A percentile compares a stretch with the other conserved stretches of the same genome.
Conservation (phyloP, 805 yeast species). For the Nakazawaea populi region DNA sequence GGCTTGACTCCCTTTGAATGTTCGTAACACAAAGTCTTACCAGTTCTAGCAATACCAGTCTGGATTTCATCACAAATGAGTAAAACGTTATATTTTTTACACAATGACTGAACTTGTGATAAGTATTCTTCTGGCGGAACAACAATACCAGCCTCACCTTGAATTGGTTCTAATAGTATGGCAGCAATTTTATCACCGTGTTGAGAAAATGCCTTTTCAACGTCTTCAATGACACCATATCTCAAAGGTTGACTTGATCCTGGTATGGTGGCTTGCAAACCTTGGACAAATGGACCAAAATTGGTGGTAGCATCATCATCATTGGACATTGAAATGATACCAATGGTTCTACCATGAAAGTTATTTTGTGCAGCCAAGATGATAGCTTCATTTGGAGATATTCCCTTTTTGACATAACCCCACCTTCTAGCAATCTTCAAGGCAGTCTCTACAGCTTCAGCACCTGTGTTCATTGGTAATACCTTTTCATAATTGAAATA, state of each 20-base stretch:
- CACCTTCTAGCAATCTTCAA: conserved; percentile 93
- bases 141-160: conserved; percentile 97
- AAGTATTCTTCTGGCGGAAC: conserved; percentile 87
- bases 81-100: conserved; percentile 79
- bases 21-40: conserved; percentile 87
- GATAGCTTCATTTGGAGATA: conserved; percentile 78
- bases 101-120: conserved; percentile 61
- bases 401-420: conserved; percentile 88
- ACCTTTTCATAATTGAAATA: conserved; percentile 89
- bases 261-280: conserved; percentile 82
- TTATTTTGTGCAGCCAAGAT: conserved; percentile 83
- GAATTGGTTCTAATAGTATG: conserved; percentile 88
- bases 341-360: conserved; percentile 95
- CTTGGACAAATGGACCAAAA: conserved; percentile 84
- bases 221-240: conserved; percentile 82
- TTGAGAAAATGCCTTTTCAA: conserved; percentile 70
- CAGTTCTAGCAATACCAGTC: conserved; percentile 97
- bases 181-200: conserved; percentile 92
- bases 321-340: conserved; percentile 93
- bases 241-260: conserved; percentile 64
- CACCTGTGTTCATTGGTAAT: conserved; percentile 97
- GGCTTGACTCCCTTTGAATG: conserved; percentile 77
- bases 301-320: conserved; percentile 87
- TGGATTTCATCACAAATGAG: conserved; percentile 96
- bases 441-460: conserved; percentile 96